A percentile compares a stretch with the other conserved stretches of the same genome.
Evolutionary conservation across 208 protist genomes (phyloP).

Genomic region (Vickermania ingenoplastis): DNA sequence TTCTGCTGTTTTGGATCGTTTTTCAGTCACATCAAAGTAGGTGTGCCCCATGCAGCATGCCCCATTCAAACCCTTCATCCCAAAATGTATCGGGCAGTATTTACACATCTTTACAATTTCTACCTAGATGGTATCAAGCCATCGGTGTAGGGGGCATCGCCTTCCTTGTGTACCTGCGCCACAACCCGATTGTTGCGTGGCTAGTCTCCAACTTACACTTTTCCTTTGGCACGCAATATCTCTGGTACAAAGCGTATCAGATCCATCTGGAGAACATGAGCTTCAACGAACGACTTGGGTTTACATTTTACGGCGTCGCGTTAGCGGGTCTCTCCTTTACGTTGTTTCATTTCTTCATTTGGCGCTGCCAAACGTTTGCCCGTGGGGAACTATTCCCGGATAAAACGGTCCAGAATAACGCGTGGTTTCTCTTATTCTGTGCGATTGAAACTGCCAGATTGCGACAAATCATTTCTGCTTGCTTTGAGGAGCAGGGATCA

Average conservation of each 20-base stretch:
- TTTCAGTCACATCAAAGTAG: too few species aligned
- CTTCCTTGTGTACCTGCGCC: slow-evolving; percentile 54
- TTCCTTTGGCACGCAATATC: slow-evolving; percentile 63
- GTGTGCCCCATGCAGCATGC: too few species aligned
- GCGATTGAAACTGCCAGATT: slow-evolving; percentile 23
- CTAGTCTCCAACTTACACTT: slow-evolving; percentile 66
- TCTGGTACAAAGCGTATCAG: slow-evolving; percentile 71
- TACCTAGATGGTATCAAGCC: slow-evolving; percentile 81
- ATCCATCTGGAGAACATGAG: slow-evolving; percentile 58
- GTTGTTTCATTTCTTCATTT: slow-evolving; percentile 45
- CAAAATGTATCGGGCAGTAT: slow-evolving; percentile 10
- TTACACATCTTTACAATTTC: slow-evolving; percentile 58
- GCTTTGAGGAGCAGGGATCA: slow-evolving; percentile 14
- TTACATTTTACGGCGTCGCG: slow-evolving; percentile 71
- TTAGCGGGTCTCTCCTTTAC: slow-evolving; percentile 31
- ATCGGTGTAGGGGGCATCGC: slow-evolving; percentile 49
- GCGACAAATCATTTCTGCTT: slow-evolving; percentile 16
- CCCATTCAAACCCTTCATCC: too few species aligned
- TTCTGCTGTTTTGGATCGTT: too few species aligned
- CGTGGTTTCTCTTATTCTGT: slow-evolving; percentile 24
- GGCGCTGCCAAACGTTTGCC: slow-evolving; percentile 30
- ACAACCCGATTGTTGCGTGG: slow-evolving; percentile 59
- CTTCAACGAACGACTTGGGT: slow-evolving; percentile 77
- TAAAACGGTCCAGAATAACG: slow-evolving; percentile 15
- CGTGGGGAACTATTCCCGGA: slow-evolving; percentile 42